Evolutionary conservation across 2,329 filamentous ascomycete genomes (phyloP).

Genomic region (Aspergillus latus): DNA sequence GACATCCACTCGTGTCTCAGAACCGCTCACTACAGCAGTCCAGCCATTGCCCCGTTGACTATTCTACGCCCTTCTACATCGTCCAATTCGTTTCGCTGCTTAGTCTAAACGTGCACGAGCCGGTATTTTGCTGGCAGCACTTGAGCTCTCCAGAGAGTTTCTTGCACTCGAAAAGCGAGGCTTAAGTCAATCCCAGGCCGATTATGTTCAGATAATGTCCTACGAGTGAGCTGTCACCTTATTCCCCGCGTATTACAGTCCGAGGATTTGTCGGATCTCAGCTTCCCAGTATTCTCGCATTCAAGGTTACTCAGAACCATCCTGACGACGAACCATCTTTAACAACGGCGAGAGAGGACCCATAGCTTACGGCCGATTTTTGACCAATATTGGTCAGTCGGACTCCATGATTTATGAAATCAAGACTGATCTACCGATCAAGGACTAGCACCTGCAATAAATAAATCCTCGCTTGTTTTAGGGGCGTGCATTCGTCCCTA

Average conservation of each 20-base stretch:
- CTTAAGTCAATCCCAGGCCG: neutral
- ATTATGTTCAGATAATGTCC: neutral
- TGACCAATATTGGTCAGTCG: neutral
- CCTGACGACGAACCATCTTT: neutral
- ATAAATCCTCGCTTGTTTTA: neutral
- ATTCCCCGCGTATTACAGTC: neutral
- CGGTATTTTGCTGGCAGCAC: neutral
- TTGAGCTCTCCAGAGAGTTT: neutral
- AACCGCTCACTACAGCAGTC: neutral
- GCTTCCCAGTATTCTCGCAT: neutral
- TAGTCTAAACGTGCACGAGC: neutral
- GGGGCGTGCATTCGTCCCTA: neutral
- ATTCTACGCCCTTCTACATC: neutral
- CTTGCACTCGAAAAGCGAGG: neutral
- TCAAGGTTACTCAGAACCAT: constrained; percentile 4
- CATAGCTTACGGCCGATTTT: neutral
- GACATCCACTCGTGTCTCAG: constrained; percentile 3
- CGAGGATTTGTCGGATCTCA: neutral
- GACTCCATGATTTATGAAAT: neutral
- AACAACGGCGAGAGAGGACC: neutral
- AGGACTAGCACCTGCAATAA: neutral
- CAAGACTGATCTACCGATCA: neutral
- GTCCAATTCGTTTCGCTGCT: neutral
- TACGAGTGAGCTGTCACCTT: neutral
- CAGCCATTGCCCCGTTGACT: neutral